A percentile compares a stretch with the other conserved stretches of the same genome.
Conservation (phyloP, 139 green algal genomes). For the Microglena sp. region DNA sequence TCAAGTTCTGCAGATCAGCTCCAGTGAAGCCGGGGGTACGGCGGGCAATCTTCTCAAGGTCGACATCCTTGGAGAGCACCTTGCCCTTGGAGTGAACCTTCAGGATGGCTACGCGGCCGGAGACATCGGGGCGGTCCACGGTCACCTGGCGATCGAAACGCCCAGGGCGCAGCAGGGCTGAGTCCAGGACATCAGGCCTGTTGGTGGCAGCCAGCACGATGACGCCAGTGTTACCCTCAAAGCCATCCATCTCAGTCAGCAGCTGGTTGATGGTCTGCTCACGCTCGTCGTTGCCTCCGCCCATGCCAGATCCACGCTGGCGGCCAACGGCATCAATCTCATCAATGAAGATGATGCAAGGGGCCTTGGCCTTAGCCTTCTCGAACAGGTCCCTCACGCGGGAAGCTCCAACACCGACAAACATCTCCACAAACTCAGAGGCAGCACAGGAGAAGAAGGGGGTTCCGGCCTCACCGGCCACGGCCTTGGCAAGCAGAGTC, state of each 20-base stretch:
- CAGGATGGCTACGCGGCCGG: conserved; percentile 87
- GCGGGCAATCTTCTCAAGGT: conserved; percentile 89
- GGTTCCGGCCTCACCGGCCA: conserved; percentile 91
- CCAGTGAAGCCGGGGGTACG: conserved; percentile 90
- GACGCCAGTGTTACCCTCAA: conserved; percentile 97
- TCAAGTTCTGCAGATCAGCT: conserved; percentile 98
- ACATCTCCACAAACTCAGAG: conserved; percentile 99
- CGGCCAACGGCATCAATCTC: conserved; percentile 97
- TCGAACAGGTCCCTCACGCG: conserved; percentile 96
- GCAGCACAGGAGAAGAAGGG: conserved; percentile 98
- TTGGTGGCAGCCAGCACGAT: conserved; percentile 98
- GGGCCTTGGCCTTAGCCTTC: conserved; percentile 65
- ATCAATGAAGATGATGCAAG: conserved; percentile 99
- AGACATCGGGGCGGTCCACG: conserved; percentile 84
- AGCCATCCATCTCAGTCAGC: no score
- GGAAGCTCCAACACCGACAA: conserved; percentile 93
- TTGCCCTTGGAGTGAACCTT: conserved; percentile 93
- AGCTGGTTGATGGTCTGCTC: conserved; percentile 87
- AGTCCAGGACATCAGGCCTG: conserved; percentile 95
- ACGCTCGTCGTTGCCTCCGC: conserved; percentile 93
- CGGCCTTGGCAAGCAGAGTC: conserved; percentile 97
- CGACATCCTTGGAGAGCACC: conserved; percentile 85
- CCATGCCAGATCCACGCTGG: conserved; percentile 86
- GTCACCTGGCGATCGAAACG: conserved; percentile 96
- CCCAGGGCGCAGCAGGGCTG: conserved; percentile 91